Percentiles rank a stretch among this genome's conserved stretches.
These are phyloP conservation scores for Yarrowia sp. DNA, from an alignment of 805 yeast species.

Conservation along the genomic window DNA sequence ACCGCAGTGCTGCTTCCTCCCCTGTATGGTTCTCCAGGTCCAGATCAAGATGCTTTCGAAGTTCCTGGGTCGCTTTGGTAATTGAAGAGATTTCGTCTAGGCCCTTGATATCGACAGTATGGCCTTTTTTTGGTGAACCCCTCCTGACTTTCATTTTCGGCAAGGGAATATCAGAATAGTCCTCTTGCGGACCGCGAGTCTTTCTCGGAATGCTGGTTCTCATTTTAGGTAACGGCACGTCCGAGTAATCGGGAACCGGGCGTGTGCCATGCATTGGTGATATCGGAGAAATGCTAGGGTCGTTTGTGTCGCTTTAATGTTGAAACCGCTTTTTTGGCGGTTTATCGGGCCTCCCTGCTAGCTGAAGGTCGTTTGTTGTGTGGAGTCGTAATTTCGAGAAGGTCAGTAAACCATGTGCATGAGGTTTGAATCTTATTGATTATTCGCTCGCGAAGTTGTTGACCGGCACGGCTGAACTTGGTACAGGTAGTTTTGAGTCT, in stretches of 20 bases:
- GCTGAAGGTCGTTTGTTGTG: neutral
- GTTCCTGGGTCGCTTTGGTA: constrained; percentile 1
- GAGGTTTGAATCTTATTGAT: too few relatives aligned
- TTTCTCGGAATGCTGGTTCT: neutral
- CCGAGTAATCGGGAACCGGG: neutral
- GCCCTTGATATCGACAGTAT: neutral
- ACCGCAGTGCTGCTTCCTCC: neutral
- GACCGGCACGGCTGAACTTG: too few relatives aligned
- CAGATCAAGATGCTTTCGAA: neutral
- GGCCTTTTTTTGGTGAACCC: neutral
- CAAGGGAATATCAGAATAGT: constrained; percentile 4
- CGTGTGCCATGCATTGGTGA: neutral
- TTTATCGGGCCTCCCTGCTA: neutral
- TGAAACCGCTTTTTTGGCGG: neutral
- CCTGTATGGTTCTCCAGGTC: neutral
- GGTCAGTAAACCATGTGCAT: too few relatives aligned
- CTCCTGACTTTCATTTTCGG: constrained; percentile 11
- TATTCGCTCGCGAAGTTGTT: too few relatives aligned
- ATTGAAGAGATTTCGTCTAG: constrained; percentile 1
- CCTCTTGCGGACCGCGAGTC: neutral
- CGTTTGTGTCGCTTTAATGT: too few relatives aligned
- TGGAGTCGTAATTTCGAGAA: neutral
- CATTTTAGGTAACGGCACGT: constrained; percentile 8
- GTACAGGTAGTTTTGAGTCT: too few relatives aligned
- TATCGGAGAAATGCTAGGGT: too few relatives aligned